phyloP scores from a whole-genome alignment of 2,329 filamentous ascomycete species.

The Harringtonia lauricola region DNA sequence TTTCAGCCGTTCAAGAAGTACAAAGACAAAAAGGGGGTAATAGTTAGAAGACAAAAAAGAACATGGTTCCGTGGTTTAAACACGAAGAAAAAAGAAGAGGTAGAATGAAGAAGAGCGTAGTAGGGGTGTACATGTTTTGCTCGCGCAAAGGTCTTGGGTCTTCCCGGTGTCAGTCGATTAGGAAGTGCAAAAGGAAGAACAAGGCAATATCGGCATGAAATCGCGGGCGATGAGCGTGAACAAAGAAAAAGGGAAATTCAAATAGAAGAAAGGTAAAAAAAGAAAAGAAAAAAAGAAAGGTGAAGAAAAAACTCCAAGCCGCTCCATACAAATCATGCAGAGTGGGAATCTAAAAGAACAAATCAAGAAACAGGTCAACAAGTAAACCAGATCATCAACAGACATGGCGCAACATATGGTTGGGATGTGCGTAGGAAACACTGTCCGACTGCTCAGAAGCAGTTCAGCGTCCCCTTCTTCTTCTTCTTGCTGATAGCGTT shows the following conservation, averaged over 20 bases:
- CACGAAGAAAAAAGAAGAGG: not conserved
- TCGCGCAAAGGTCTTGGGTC: no score
- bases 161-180: no score
- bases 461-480: slow-evolving; percentile 92
- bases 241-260: not conserved
- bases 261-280: not conserved
- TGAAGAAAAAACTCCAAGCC: not conserved
- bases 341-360: not conserved
- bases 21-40: slow-evolving; percentile 1
- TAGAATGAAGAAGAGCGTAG: not conserved
- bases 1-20: slow-evolving; percentile 8
- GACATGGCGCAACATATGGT: no score
- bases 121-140: not conserved
- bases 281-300: not conserved
- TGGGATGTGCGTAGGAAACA: not conserved
- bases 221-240: no score
- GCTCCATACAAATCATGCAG: not conserved
- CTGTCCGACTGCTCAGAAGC: slow-evolving; percentile 58
- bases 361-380: not conserved
- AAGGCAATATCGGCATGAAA: not conserved
- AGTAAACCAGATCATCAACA: not conserved
- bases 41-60: not conserved
- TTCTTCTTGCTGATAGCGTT: slow-evolving; percentile 87
- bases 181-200: not conserved
- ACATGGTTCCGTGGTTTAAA: no score